phyloP scores from a whole-genome alignment of 805 yeast genomes.

The Saccharomycopsis lassenensis region DNA sequence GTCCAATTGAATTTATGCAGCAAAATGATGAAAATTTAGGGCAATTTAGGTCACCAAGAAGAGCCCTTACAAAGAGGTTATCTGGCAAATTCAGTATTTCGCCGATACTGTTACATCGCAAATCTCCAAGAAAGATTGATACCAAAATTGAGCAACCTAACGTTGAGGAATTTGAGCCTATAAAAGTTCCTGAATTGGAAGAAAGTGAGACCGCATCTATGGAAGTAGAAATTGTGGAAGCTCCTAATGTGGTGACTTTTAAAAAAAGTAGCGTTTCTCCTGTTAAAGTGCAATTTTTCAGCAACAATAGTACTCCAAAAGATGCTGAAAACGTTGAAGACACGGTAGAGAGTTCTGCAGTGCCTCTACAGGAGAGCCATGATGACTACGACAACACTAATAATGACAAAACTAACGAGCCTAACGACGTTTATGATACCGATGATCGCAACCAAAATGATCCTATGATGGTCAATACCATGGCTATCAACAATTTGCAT shows the following conservation, averaged over 20 bases:
- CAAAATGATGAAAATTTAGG: not conserved
- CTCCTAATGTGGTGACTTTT: constrained; percentile 3
- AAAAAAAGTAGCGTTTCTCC: constrained; percentile 8
- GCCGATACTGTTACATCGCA: constrained; percentile 8
- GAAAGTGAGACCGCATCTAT: not conserved
- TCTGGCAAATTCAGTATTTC: constrained; percentile 10
- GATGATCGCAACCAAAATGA: not conserved
- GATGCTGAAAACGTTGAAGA: constrained; percentile 1
- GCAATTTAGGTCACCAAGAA: constrained; percentile 11
- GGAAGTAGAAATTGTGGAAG: constrained; percentile 6
- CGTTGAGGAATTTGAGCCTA: constrained; percentile 3
- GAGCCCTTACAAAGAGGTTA: constrained; percentile 9
- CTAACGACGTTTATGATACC: not conserved
- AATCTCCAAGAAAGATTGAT: constrained; percentile 6
- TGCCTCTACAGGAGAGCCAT: not conserved
- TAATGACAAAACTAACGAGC: not conserved
- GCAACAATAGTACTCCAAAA: not conserved
- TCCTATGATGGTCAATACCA: no score
- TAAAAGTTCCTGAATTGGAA: constrained; percentile 7
- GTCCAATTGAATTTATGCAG: not conserved
- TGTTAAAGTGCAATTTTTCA: constrained; percentile 1
- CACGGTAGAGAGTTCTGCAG: not conserved
- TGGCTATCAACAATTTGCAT: not conserved
- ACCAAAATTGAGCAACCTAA: not conserved
- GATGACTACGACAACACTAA: not conserved